A percentile compares a stretch with the other conserved stretches of the same genome.
Conservation (phyloP, 2,329 filamentous ascomycete genomes). For the Emergomyces pasteurianus region DNA sequence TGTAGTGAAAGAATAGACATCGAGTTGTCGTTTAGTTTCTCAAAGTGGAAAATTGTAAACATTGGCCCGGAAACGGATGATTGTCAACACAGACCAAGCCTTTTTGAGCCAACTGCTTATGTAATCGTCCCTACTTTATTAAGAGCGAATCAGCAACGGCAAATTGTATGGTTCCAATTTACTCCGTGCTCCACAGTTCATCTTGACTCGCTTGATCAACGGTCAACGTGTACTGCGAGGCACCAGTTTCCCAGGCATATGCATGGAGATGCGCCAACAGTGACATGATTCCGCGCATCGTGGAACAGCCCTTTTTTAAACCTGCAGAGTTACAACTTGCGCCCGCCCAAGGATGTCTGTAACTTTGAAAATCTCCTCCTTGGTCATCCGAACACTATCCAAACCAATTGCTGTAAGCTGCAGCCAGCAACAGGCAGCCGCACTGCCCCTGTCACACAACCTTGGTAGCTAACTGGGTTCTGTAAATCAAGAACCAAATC, state of each 20-base stretch:
- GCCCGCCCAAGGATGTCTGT: conserved; percentile 41
- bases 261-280: not conserved
- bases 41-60: conserved; percentile 11
- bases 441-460: not conserved
- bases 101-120: not conserved
- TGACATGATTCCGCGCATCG: not conserved
- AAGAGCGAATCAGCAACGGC: not conserved
- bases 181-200: too few relatives aligned
- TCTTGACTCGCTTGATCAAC: not conserved
- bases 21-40: not conserved
- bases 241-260: not conserved
- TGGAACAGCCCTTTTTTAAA: not conserved
- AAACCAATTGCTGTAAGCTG: conserved; percentile 54
- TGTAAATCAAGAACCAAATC: conserved; percentile 46
- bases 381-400: conserved; percentile 52
- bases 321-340: not conserved
- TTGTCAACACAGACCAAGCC: not conserved
- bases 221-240: not conserved
- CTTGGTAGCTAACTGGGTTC: not conserved
- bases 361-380: conserved; percentile 54
- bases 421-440: not conserved
- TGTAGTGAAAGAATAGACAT: not conserved
- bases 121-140: not conserved
- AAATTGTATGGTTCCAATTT: too few relatives aligned
- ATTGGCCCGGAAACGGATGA: conserved; percentile 10